Conservation (phyloP, 768 basidiomycete species). For the Kwoniella sp. region DNA sequence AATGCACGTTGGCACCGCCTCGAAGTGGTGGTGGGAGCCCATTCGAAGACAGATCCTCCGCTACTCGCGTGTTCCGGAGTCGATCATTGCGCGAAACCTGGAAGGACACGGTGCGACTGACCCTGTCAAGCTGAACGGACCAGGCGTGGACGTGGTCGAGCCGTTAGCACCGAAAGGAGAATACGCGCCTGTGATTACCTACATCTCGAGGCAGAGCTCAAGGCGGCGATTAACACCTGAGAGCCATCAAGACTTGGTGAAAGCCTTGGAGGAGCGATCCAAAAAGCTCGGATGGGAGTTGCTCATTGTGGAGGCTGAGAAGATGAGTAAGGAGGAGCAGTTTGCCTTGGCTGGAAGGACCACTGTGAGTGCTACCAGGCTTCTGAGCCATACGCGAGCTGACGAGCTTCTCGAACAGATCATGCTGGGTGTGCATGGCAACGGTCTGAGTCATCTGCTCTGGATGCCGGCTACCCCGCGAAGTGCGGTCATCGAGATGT, state of each 20-base stretch:
- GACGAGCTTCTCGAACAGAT: constrained; percentile 57
- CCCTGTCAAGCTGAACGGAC: constrained; percentile 20
- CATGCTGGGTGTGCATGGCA: constrained; percentile 91
- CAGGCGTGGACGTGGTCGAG: constrained; percentile 13
- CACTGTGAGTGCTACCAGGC: constrained; percentile 35
- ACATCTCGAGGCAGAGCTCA: constrained; percentile 76
- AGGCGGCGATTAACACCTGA: constrained; percentile 71
- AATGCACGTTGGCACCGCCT: constrained; percentile 52
- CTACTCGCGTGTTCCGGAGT: constrained; percentile 59
- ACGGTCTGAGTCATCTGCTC: constrained; percentile 77
- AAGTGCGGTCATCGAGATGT: constrained; percentile 88
- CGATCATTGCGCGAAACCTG: constrained; percentile 39
- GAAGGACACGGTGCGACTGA: constrained; percentile 45
- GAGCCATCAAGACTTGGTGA: constrained; percentile 73
- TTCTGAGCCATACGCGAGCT: neutral
- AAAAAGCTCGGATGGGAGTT: constrained; percentile 68
- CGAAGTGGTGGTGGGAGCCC: constrained; percentile 71
- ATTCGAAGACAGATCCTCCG: constrained; percentile 62
- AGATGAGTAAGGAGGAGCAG: constrained; percentile 48
- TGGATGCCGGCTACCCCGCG: constrained; percentile 86
- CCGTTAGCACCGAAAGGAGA: constrained; percentile 20
- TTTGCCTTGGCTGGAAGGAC: constrained; percentile 47
- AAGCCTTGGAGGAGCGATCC: constrained; percentile 64
- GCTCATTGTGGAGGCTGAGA: constrained; percentile 48
- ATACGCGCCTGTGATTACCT: constrained; percentile 75